Conservation (phyloP, 305 asterid genomes). For the Ilex paraguariensis region DNA sequence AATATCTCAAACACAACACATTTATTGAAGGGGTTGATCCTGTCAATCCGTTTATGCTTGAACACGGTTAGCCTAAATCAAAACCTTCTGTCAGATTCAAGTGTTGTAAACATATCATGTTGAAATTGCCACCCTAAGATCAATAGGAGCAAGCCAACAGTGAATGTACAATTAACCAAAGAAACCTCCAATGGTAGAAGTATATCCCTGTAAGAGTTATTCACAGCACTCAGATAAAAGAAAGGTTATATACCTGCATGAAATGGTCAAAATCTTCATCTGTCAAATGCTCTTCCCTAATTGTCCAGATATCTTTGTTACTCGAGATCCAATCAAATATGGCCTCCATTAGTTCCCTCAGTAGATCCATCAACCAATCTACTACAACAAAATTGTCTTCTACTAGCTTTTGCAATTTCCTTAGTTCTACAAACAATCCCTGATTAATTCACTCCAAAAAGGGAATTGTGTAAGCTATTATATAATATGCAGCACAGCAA, state of each 20-base stretch:
- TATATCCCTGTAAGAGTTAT: no score
- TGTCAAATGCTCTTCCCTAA: slow-evolving; percentile 21
- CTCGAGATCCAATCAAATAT: slow-evolving; percentile 35
- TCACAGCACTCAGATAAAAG: not conserved
- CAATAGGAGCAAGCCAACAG: no score
- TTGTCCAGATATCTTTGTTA: slow-evolving; percentile 25
- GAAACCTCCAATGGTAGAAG: no score
- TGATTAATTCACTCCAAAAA: slow-evolving; percentile 20
- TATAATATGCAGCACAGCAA: not conserved
- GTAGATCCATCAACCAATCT: slow-evolving; percentile 42
- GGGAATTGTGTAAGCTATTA: not conserved
- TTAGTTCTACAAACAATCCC: slow-evolving; percentile 59
- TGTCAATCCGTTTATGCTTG: no score
- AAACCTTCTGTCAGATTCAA: no score
- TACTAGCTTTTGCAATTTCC: slow-evolving; percentile 48
- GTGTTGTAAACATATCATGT: no score
- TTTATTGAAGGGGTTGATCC: no score
- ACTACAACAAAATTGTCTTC: slow-evolving; percentile 41
- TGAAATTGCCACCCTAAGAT: no score
- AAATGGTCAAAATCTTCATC: slow-evolving; percentile 23
- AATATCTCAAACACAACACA: no score
- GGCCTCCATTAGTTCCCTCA: slow-evolving; percentile 43
- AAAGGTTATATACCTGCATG: slow-evolving; percentile 42
- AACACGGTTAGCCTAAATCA: no score
- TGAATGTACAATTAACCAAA: no score